Evolutionary conservation across 1,284 basidiomycete genomes (phyloP).

Genomic region (Malassezia yamatoensis): DNA sequence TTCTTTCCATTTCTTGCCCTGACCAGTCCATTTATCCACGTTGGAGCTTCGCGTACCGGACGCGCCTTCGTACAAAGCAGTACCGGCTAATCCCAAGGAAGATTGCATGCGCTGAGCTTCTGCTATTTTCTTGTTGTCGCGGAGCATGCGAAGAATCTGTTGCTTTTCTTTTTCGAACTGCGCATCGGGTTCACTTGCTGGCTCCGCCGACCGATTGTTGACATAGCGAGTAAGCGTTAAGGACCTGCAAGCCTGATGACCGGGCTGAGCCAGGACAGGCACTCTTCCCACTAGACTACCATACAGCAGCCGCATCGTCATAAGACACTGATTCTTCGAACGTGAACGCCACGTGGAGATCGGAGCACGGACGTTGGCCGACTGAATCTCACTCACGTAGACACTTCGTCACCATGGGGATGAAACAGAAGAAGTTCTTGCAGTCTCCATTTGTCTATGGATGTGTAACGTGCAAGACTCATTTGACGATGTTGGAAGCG

Average conservation of each 20-base stretch:
- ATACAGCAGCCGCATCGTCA: too few relatives aligned
- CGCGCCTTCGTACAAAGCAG: conserved; percentile 3
- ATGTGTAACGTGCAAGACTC: conserved; percentile 80
- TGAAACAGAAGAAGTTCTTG: conserved; percentile 78
- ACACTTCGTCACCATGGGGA: conserved; percentile 57
- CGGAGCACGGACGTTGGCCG: background rate
- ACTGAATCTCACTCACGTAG: background rate
- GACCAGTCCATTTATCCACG: conserved; percentile 24
- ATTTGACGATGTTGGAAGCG: conserved; percentile 80
- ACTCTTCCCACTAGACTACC: background rate
- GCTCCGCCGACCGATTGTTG: background rate
- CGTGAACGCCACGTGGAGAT: background rate
- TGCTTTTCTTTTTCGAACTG: conserved; percentile 3
- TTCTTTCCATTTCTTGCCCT: conserved; percentile 61
- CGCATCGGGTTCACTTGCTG: background rate
- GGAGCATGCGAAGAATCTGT: conserved; percentile 9
- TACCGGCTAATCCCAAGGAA: conserved; percentile 11
- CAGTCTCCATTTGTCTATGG: conserved; percentile 72
- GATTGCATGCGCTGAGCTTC: background rate
- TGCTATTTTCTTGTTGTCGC: background rate
- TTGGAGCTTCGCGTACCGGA: background rate
- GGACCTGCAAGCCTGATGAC: too few relatives aligned
- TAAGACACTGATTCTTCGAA: too few relatives aligned
- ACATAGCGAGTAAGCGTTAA: too few relatives aligned
- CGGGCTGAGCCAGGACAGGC: background rate